These are phyloP conservation scores for Blastobotrys persicus DNA, from an alignment of 1,139 yeast species.

Conservation along the genomic window DNA sequence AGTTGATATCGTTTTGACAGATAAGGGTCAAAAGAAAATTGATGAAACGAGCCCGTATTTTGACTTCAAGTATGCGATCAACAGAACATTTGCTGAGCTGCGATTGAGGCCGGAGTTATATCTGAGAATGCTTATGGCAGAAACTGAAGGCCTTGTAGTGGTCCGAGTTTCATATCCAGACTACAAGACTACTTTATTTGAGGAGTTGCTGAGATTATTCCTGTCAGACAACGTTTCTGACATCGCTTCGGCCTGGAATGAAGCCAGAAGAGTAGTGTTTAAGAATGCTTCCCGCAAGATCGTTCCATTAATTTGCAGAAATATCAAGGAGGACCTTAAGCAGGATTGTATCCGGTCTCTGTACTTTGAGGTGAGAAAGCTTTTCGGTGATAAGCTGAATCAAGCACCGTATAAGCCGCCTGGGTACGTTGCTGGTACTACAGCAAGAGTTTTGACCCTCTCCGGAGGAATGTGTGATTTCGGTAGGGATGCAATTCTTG, in stretches of 20 bases:
- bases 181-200: conserved; percentile 46
- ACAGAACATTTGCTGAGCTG: conserved; percentile 73
- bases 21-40: conserved; percentile 80
- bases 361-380: conserved; percentile 65
- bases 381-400: conserved; percentile 68
- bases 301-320: conserved; percentile 64
- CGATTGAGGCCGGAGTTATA: conserved; percentile 73
- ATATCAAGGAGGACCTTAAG: conserved; percentile 80
- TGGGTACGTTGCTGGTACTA: conserved; percentile 72
- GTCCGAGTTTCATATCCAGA: conserved; percentile 44
- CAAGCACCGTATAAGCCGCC: conserved; percentile 92
- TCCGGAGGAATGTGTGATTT: conserved; percentile 85
- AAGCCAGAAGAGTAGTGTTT: conserved; percentile 65
- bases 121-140: conserved; percentile 90
- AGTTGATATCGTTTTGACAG: conserved; percentile 75
- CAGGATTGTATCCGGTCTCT: conserved; percentile 73
- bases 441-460: conserved; percentile 78
- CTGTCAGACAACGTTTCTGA: conserved; percentile 85
- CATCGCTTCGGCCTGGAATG: conserved; percentile 78
- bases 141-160: conserved; percentile 55
- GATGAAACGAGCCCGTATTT: conserved; percentile 79
- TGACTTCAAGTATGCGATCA: conserved; percentile 87
- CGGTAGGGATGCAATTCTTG: conserved; percentile 81
- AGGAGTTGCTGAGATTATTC: conserved; percentile 54
- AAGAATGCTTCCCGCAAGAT: conserved; percentile 66